phyloP scores from a whole-genome alignment of 306 rosid species.

The Dalbergia cochinchinensis region DNA sequence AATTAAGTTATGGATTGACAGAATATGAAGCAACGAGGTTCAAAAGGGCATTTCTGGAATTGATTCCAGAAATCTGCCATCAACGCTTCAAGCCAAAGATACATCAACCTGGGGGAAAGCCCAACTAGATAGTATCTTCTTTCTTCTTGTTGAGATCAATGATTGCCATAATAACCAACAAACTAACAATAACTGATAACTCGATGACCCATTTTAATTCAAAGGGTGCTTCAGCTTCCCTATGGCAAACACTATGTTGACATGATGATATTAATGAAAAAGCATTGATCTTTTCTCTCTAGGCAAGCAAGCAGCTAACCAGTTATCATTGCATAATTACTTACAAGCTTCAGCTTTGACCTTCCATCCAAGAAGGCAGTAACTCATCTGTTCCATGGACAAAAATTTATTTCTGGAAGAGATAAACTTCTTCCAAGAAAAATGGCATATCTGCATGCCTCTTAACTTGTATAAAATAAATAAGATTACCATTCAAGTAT shows the following conservation, averaged over 20 bases:
- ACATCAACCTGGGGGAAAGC: neutral
- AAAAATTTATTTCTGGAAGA: neutral
- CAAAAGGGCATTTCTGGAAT: constrained; percentile 2
- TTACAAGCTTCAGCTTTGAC: too few species aligned
- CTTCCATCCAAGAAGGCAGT: neutral
- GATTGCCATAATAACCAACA: constrained; percentile 2
- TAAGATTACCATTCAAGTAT: neutral
- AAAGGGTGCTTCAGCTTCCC: neutral
- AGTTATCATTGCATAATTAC: too few species aligned
- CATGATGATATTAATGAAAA: neutral
- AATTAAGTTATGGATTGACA: neutral
- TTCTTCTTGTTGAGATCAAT: neutral
- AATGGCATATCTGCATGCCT: neutral
- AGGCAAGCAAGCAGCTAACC: too few species aligned
- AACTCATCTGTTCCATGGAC: neutral
- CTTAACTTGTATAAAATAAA: neutral
- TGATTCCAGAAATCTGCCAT: neutral
- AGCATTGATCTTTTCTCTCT: neutral
- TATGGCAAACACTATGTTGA: constrained; percentile 2
- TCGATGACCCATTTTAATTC: neutral
- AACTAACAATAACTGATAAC: neutral
- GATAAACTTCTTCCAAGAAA: constrained; percentile 3
- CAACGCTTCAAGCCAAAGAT: constrained; percentile 13
- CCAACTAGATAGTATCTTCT: neutral
- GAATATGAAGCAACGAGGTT: neutral